Base-by-base conservation (phyloP, 2,329 filamentous ascomycete species). In the Gnomoniopsis sp. region DNA sequence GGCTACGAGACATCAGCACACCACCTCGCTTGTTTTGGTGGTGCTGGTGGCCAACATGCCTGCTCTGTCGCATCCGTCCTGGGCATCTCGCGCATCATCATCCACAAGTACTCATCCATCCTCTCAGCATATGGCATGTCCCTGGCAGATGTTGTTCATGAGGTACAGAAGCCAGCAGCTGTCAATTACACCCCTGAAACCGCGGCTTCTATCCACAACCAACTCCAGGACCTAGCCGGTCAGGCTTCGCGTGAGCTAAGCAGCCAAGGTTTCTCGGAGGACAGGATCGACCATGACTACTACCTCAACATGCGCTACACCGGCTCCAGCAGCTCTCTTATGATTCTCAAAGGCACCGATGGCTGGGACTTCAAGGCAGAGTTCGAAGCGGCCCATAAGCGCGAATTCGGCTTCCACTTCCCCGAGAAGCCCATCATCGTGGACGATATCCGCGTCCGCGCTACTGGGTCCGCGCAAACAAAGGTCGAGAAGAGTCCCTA, bases 41-140 rank as follows among this genome's bases (percentile, higher is more conserved):
- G 89, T 62, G 89, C 89, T 6, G 89, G 89, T 58, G 88, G 88
- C 0, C 88, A 91, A 54, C 76, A 79, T 58, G 76, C 77, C 0
- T 74, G 71, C 22, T 69, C 70, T 0, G 76, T 79, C 43, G 76
- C 75, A 0, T 65, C 70, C 10, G 70, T 72, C 1, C 68, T 79
- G 0, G 73, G 74, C 0, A 77, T 79, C 19, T 67, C 65, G 3
- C 68, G 69, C 1, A 70, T 78, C 12, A 62, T 79, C 2, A 74
- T 79, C n/a, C 77, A 77, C 55, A 72, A 72, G 21, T 73, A 71
- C 49, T 76, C 73, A 0, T 73, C 71, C 0, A 64, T 77, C 3
- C 65, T 79, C 1, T 78, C 75, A 0, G 77, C 77, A 0, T 77
- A 78, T 54, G 76, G 76, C 14, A 76, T 79, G 63, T 71, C 74